A percentile compares a stretch with the other conserved stretches of the same genome.
phyloP scores from a whole-genome alignment of 352 stramenopile genomes.

The Globisporangium heterothallicum region DNA sequence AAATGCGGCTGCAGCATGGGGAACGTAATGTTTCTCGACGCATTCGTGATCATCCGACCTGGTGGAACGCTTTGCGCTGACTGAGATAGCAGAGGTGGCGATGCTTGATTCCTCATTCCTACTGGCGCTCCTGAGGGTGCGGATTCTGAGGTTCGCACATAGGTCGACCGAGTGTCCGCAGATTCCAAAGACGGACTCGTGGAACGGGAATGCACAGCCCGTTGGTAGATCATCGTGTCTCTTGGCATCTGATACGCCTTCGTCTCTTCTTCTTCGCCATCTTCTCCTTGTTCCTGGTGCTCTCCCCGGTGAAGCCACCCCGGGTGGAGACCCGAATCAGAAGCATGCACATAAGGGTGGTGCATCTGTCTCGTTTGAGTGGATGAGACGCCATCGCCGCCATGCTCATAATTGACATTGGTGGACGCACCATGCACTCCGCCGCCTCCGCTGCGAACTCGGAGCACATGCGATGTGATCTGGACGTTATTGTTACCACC shows the following conservation, averaged over 20 bases:
- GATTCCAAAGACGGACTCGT: not conserved
- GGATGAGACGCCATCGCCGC: too few relatives aligned
- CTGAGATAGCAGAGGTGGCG: not conserved
- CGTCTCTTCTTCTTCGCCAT: slow-evolving; percentile 8
- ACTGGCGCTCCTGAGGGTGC: too few relatives aligned
- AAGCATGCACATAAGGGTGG: not conserved
- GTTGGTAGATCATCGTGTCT: not conserved
- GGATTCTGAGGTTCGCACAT: too few relatives aligned
- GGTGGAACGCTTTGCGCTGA: too few relatives aligned
- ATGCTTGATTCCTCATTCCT: not conserved
- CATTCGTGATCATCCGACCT: slow-evolving; percentile 33
- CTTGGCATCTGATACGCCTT: not conserved
- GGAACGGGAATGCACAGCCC: not conserved
- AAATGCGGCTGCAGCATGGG: slow-evolving; percentile 55
- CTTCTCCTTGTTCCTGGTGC: not conserved
- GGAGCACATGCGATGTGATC: not conserved
- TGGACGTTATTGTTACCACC: not conserved
- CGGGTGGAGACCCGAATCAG: not conserved
- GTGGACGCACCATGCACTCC: too few relatives aligned
- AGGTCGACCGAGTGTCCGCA: not conserved
- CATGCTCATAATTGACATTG: too few relatives aligned
- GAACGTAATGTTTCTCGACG: slow-evolving; percentile 46
- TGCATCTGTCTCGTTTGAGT: not conserved
- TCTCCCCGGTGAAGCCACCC: slow-evolving; percentile 1
- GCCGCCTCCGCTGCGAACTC: not conserved